phyloP scores from a whole-genome alignment of 345 rosid species.

The Noccaea bulbosa region DNA sequence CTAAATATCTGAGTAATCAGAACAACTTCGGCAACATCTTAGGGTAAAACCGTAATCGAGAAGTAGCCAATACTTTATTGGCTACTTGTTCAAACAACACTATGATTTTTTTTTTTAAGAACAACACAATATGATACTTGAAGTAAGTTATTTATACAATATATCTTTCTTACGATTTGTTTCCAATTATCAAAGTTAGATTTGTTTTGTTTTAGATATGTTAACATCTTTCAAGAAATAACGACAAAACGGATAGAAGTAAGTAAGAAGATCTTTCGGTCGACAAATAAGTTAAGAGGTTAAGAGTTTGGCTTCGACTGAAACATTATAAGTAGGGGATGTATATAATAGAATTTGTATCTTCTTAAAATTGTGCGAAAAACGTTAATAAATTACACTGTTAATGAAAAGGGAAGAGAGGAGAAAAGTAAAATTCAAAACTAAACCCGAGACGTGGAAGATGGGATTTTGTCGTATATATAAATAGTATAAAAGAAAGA shows the following conservation, averaged over 20 bases:
- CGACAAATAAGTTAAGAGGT: constrained; percentile 29
- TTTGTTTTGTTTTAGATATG: constrained; percentile 1
- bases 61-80: not conserved
- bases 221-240: not conserved
- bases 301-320: constrained; percentile 39
- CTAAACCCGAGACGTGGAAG: constrained; percentile 28
- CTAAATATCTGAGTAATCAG: not conserved
- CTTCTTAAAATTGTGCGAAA: not conserved
- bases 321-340: not conserved
- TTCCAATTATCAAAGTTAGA: not conserved
- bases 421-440: constrained; percentile 21
- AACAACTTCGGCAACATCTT: not conserved
- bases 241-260: constrained; percentile 1
- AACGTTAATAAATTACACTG: constrained; percentile 22
- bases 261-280: constrained; percentile 12
- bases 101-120: no score
- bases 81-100: not conserved
- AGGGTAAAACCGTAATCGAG: not conserved
- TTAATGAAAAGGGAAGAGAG: constrained; percentile 8
- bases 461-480: constrained; percentile 23
- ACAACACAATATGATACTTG: not conserved
- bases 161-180: not conserved
- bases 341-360: constrained; percentile 3
- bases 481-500: not conserved
- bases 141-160: not conserved